Conservation (phyloP, 306 rosid genomes). For the Malus orientalis region DNA sequence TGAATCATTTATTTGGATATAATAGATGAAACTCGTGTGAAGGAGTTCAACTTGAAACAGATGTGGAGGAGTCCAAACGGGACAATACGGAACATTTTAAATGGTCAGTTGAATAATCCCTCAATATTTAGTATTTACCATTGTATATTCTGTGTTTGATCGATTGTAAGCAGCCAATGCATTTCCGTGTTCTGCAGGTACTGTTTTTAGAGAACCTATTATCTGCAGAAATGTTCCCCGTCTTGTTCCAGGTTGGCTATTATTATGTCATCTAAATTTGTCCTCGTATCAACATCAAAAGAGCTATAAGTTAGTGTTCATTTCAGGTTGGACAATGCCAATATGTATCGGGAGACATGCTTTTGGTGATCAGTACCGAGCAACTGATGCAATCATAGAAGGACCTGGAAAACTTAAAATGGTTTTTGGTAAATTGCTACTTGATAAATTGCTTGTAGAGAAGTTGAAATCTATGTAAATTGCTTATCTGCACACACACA, state of each 20-base stretch:
- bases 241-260: conserved; percentile 63
- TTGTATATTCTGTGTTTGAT: not conserved
- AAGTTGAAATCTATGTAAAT: not conserved
- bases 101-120: conserved; percentile 41
- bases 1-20: conserved; percentile 11
- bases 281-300: not conserved
- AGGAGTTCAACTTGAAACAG: conserved; percentile 76
- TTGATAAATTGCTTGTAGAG: conserved; percentile 40
- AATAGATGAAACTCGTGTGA: conserved; percentile 80
- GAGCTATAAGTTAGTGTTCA: not conserved
- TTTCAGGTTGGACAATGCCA: conserved; percentile 83
- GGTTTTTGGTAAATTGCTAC: conserved; percentile 60
- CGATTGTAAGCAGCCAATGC: not conserved
- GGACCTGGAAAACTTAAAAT: conserved; percentile 84
- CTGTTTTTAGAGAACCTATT: conserved; percentile 96
- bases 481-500: not conserved
- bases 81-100: conserved; percentile 86
- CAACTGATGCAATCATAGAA: conserved; percentile 74
- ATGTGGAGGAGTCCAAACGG: conserved; percentile 99
- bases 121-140: not conserved
- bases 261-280: conserved; percentile 10
- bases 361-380: conserved; percentile 87
- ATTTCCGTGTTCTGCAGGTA: conserved; percentile 37
- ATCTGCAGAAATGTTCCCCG: conserved; percentile 85
- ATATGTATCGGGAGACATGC: conserved; percentile 99